Percentiles rank a stretch among this genome's conserved stretches.
phyloP scores from a whole-genome alignment of 2,329 filamentous ascomycete species.

The Neospermospora avenae region DNA sequence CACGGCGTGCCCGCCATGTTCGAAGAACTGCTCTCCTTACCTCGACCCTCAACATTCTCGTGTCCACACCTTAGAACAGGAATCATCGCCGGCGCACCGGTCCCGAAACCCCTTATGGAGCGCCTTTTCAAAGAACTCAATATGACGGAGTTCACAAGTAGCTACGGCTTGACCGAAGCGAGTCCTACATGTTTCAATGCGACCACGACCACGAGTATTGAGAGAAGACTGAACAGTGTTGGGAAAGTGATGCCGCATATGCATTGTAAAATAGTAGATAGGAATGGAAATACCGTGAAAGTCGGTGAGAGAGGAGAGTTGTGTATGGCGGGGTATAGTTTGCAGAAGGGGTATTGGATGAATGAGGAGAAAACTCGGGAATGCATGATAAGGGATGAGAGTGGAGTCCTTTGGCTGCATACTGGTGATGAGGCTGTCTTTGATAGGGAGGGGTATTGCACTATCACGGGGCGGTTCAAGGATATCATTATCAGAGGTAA shows the following conservation, averaged over 20 bases:
- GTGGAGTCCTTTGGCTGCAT: slow-evolving; percentile 44
- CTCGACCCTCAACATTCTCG: slow-evolving; percentile 6
- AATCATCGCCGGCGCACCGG: slow-evolving; percentile 75
- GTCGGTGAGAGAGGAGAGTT: slow-evolving; percentile 69
- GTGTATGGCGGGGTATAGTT: slow-evolving; percentile 74
- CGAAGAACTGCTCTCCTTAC: slow-evolving; percentile 29
- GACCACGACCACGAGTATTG: slow-evolving; percentile 34
- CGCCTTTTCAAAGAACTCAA: slow-evolving; percentile 67
- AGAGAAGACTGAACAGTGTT: slow-evolving; percentile 48
- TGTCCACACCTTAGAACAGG: slow-evolving; percentile 63
- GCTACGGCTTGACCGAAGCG: slow-evolving; percentile 65
- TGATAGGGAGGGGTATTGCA: slow-evolving; percentile 41
- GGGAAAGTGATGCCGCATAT: slow-evolving; percentile 74
- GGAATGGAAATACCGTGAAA: slow-evolving; percentile 58
- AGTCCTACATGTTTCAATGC: slow-evolving; percentile 80
- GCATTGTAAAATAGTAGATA: slow-evolving; percentile 67
- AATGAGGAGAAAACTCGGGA: slow-evolving; percentile 71
- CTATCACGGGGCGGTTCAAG: slow-evolving; percentile 66
- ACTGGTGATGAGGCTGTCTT: slow-evolving; percentile 54
- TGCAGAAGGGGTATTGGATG: slow-evolving; percentile 65
- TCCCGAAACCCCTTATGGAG: slow-evolving; percentile 73
- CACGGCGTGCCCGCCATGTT: slow-evolving; percentile 80
- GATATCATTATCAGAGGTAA: slow-evolving; percentile 66
- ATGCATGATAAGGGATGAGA: slow-evolving; percentile 30
- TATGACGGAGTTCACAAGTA: slow-evolving; percentile 61